Evolutionary conservation across 805 yeast genomes (phyloP), one percentile per base, ranked within the genome.

Genomic region (Zygosaccharomyces lentus): DNA sequence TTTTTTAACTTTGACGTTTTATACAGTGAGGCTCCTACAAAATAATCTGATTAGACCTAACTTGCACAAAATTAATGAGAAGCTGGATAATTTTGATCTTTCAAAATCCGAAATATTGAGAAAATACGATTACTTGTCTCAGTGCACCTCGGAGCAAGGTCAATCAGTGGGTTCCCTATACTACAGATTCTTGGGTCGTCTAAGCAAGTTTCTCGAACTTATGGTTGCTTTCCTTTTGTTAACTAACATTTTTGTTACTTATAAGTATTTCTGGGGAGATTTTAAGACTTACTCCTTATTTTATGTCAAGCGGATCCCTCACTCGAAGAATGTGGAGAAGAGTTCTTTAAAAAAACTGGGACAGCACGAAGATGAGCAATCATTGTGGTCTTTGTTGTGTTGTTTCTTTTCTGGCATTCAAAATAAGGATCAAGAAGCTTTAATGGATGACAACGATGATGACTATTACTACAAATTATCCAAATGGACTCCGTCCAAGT

Each of bases 401-500:
- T 46, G 41, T 27, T 46, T 54, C 10, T 19, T 62, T 17, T 34
- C 34, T 26, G 50, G 48, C 2, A 38, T 37, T 9, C 36, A 40
- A 27, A 23, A 45, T 2, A 36, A 46, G 9, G 46, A 48, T n/a
- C 13, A 5, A 56, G 34, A n/a, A 27, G 49, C 24, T 38, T 12
- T 24, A 10, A 10, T 26, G 35, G 34, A 35, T 27, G 34, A 15
- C 10, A 40, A 34, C 1, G 51, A 49, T 17, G 56, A 68, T 25
- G 66, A 68, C 24, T 66, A 67, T 16, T 72, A 73, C 27, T 83
- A 84, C 78, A 75, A 77, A 47, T 60, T 85, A 34, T 67, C 65
- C 15, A 75, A 83, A 41, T 85, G 95, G 95, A 69, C 71, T 35
- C 91, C 91, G 0, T 73, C 83, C 0, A 70, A 70, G 51, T 81